Evolutionary conservation across 192 early-diverging fungal genomes (phyloP), one percentile per base, ranked within the genome.

Genomic region (Diversispora epigaea): DNA sequence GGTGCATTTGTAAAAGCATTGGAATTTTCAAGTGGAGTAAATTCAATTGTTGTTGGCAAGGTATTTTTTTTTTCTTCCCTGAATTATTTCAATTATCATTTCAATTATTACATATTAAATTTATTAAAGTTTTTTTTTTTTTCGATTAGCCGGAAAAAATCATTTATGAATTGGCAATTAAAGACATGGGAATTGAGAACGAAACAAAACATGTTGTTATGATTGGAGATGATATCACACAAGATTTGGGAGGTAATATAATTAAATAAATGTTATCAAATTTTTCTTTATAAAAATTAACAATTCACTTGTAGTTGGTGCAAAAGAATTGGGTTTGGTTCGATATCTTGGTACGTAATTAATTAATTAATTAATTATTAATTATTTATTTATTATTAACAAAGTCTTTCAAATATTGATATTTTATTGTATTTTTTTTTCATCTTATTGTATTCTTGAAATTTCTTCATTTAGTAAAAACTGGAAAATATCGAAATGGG

Each of bases 1-100:
- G 95, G 95, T n/a, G 90, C 91, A 11, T 97, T 96, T 85, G 91
- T 95, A 2, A 84, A 88, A 63, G 92, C 91, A 9, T 80, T 97
- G 25, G 95, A 97, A 75, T 93, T 89, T 68, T 89, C 93, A 0
- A 85, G 92, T 3, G 91, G 85, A 14, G 80, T 80, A 6, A 80
- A 85, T 44, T 87, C 93, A 0, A 83, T 75, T 74, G 81, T 94
- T 52, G 91, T 97, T 3, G 95, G 95, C 6, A 97, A 97, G 69
- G 81, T 82, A 82, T 21, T 7, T n/a, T 49, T 45, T n/a, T 66
- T 65, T 66, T 43, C 15, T 6, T 40, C 43, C 3, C 21, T 71
- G 7, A 58, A 43, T 44, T 5, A 71, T 58, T 15, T 19, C 25
- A 44, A 7, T 12, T 44, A 22, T 8, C 4, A 11, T 0, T 19